Evolutionary conservation across 2,329 filamentous ascomycete species (phyloP).

Genomic region (Pseudonectria foliicola): DNA sequence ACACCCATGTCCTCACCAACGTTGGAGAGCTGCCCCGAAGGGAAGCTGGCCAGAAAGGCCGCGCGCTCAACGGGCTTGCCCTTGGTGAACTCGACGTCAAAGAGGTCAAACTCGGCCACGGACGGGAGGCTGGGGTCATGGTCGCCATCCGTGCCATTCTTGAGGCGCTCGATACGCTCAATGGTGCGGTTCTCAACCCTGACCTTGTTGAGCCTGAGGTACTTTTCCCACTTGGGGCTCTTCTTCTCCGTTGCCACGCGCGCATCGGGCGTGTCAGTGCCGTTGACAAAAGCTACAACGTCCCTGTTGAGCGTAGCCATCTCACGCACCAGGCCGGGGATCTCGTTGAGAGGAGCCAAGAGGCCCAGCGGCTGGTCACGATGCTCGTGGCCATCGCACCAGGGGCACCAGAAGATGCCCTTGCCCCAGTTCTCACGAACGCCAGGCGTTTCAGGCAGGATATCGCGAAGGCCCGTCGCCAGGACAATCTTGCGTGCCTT

Average conservation of each 20-base stretch:
- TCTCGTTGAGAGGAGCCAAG: slow-evolving; percentile 37
- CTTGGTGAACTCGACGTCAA: slow-evolving; percentile 45
- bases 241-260: slow-evolving; percentile 32
- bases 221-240: slow-evolving; percentile 40
- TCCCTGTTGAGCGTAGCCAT: slow-evolving; percentile 48
- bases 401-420: slow-evolving; percentile 57
- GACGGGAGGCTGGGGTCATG: slow-evolving; percentile 35
- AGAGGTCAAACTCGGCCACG: slow-evolving; percentile 45
- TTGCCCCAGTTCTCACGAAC: slow-evolving; percentile 48
- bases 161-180: slow-evolving; percentile 37
- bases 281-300: slow-evolving; percentile 52
- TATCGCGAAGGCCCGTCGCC: slow-evolving; percentile 49
- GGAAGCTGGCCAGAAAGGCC: slow-evolving; percentile 46
- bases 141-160: slow-evolving; percentile 28
- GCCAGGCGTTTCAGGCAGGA: slow-evolving; percentile 49
- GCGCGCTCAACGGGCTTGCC: slow-evolving; percentile 38
- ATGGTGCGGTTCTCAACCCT: slow-evolving; percentile 51
- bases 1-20: slow-evolving; percentile 43
- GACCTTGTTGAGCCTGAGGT: slow-evolving; percentile 43
- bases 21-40: slow-evolving; percentile 38
- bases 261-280: slow-evolving; percentile 42
- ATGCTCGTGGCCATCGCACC: slow-evolving; percentile 58
- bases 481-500: slow-evolving; percentile 49
- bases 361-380: slow-evolving; percentile 51
- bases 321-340: slow-evolving; percentile 41